phyloP scores from a whole-genome alignment of 1,139 yeast species.

The Saccharomyces pastorianus region DNA sequence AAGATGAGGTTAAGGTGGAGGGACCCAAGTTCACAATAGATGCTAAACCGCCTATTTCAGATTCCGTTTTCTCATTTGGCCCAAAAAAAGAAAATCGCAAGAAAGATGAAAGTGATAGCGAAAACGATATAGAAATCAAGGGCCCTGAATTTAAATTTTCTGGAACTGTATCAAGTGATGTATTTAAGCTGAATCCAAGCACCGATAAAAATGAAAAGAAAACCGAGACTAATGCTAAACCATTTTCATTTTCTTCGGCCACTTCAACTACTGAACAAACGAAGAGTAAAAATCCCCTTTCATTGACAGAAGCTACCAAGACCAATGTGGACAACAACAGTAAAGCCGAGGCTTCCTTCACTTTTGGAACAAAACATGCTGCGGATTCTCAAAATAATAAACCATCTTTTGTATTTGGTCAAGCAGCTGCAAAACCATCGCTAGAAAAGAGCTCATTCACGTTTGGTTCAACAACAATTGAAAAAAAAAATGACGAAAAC shows the following conservation, averaged over 20 bases:
- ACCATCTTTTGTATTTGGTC: conserved; percentile 9
- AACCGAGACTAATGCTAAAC: conserved; percentile 8
- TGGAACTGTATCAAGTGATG: conserved; percentile 41
- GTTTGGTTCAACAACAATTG: conserved; percentile 7
- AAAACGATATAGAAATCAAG: conserved; percentile 46
- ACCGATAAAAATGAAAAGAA: conserved; percentile 10
- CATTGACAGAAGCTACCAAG: conserved; percentile 7
- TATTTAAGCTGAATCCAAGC: conserved; percentile 38
- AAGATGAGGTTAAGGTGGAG: conserved; percentile 43
- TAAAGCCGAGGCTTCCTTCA: conserved; percentile 16
- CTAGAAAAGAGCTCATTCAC: not conserved
- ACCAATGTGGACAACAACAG: conserved; percentile 4
- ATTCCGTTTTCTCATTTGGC: conserved; percentile 53
- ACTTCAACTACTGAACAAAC: conserved; percentile 12
- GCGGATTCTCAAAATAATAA: not conserved
- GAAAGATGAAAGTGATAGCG: conserved; percentile 43
- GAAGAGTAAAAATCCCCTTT: conserved; percentile 18
- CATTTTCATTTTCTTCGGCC: conserved; percentile 5
- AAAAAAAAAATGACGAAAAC: conserved; percentile 7
- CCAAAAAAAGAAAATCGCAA: conserved; percentile 39
- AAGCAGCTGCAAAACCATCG: conserved; percentile 6
- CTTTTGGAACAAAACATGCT: conserved; percentile 7
- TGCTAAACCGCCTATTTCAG: conserved; percentile 46
- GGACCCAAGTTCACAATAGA: conserved; percentile 59
- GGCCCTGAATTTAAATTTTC: conserved; percentile 58